Evolutionary conservation across 2,329 filamentous ascomycete species (phyloP).

Genomic region (Hirsutella thompsonii): DNA sequence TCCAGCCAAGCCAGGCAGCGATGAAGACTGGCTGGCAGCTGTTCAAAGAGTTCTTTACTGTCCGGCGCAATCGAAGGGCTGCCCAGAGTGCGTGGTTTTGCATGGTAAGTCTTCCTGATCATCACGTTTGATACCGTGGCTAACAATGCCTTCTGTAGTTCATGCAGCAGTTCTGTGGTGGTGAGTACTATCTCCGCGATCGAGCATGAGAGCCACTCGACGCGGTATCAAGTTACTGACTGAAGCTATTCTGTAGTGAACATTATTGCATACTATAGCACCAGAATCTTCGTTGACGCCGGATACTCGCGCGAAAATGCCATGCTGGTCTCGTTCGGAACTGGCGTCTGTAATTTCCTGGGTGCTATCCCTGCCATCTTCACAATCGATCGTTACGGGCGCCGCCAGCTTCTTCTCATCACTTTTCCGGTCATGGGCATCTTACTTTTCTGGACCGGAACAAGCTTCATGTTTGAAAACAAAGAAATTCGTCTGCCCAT

Average conservation of each 20-base stretch:
- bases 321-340: slow-evolving; percentile 41
- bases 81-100: slow-evolving; percentile 22
- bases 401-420: slow-evolving; percentile 40
- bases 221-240: too few relatives aligned
- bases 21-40: slow-evolving; percentile 17
- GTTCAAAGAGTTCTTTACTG: slow-evolving; percentile 23
- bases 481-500: slow-evolving; percentile 15
- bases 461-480: slow-evolving; percentile 28
- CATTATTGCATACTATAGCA: slow-evolving; percentile 44
- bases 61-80: slow-evolving; percentile 21
- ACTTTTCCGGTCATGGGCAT: slow-evolving; percentile 46
- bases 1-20: not conserved
- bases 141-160: not conserved
- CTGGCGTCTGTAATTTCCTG: slow-evolving; percentile 43
- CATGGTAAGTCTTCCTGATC: slow-evolving; percentile 14
- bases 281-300: slow-evolving; percentile 25
- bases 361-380: slow-evolving; percentile 45
- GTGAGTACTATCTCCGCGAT: not conserved
- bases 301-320: slow-evolving; percentile 27
- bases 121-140: too few relatives aligned
- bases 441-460: slow-evolving; percentile 39
- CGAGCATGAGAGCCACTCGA: too few relatives aligned
- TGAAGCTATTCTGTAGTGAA: slow-evolving; percentile 23
- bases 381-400: slow-evolving; percentile 46
- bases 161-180: slow-evolving; percentile 5